Evolutionary conservation across 441 rosid genomes (phyloP).

Genomic region (Mallotus japonicus): DNA sequence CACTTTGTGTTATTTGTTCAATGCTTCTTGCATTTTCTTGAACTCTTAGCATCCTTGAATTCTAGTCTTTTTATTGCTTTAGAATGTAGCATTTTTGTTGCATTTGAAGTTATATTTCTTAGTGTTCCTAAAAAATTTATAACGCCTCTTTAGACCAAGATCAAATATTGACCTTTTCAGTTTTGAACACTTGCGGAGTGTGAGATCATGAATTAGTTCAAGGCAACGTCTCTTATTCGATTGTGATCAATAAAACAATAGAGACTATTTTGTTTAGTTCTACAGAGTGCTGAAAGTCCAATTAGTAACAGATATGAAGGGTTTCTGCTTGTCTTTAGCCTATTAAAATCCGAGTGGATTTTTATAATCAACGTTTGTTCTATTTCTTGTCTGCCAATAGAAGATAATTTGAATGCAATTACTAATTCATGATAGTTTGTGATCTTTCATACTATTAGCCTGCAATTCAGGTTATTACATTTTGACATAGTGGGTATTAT

Average conservation of each 20-base stretch:
- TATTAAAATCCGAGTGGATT: neutral
- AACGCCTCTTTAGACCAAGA: too few species aligned
- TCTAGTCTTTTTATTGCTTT: too few species aligned
- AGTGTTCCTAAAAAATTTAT: too few species aligned
- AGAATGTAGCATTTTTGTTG: too few species aligned
- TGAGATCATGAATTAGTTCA: neutral
- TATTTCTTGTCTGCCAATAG: neutral
- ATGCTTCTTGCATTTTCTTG: too few species aligned
- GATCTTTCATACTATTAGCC: neutral
- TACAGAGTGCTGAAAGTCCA: neutral
- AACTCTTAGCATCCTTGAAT: too few species aligned
- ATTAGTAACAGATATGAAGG: neutral
- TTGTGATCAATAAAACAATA: neutral
- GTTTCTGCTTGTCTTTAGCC: neutral
- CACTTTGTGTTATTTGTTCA: too few species aligned
- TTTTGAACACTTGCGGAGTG: neutral
- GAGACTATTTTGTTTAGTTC: neutral
- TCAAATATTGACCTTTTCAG: too few species aligned
- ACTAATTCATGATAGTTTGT: neutral
- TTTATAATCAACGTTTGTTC: neutral
- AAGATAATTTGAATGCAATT: neutral
- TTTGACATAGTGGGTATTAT: neutral
- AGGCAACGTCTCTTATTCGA: neutral
- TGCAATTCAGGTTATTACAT: neutral
- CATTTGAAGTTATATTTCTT: too few species aligned